Conservation (phyloP, 225 moss, liverwort and hornwort species). For the Polytrichum commune region DNA sequence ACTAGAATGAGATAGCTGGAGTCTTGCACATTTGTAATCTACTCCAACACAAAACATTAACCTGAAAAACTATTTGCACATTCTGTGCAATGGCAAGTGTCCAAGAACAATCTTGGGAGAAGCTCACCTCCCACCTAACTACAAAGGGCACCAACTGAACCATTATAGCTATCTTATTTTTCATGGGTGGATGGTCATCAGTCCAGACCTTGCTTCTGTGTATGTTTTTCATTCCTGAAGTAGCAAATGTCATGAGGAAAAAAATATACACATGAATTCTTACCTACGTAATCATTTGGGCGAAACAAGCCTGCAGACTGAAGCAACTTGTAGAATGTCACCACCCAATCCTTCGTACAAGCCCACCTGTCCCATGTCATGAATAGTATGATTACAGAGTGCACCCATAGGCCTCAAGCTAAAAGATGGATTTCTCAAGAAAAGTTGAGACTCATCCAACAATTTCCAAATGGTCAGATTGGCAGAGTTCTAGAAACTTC, state of each 20-base stretch:
- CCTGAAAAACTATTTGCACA: not conserved
- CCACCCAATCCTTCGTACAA: not conserved
- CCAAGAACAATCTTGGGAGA: not conserved
- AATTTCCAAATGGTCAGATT: slow-evolving; percentile 1
- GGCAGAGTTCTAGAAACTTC: not conserved
- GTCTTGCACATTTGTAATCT: no score
- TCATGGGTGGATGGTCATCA: no score
- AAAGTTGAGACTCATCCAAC: not conserved
- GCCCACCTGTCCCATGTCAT: not conserved
- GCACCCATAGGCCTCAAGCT: slow-evolving; percentile 9
- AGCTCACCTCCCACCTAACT: not conserved
- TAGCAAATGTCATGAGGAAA: no score
- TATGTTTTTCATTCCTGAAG: no score
- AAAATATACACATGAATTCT: no score
- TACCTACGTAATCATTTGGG: not conserved
- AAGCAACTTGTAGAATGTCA: not conserved
- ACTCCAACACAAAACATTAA: no score
- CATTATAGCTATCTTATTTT: not conserved
- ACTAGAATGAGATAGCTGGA: no score
- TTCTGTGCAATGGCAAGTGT: not conserved
- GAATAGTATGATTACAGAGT: slow-evolving; percentile 18
- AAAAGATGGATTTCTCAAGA: not conserved
- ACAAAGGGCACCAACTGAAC: not conserved
- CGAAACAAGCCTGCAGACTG: not conserved
- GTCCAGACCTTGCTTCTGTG: no score